Evolutionary conservation across 495 filamentous ascomycete species (phyloP).

Genomic region (Penicillium simplicissimum): DNA sequence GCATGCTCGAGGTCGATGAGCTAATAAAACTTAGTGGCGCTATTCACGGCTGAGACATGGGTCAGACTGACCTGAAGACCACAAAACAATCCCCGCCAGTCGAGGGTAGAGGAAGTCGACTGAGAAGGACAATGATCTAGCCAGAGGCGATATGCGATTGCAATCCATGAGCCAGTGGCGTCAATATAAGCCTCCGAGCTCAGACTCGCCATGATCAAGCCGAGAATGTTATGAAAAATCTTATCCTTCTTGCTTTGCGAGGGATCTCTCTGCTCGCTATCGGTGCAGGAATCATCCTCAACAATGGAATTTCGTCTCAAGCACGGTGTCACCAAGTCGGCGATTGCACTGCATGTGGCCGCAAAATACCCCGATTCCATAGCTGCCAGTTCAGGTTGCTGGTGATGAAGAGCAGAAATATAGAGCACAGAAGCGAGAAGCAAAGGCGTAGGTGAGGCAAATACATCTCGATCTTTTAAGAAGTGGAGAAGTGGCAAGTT

Average conservation of each 20-base stretch:
- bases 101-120: slow-evolving; percentile 20
- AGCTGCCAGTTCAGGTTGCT: slow-evolving; percentile 28
- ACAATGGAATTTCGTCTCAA: neutral
- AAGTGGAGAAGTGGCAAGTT: slow-evolving; percentile 44
- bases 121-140: slow-evolving; percentile 34
- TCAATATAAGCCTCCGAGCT: slow-evolving; percentile 41
- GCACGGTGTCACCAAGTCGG: slow-evolving; percentile 31
- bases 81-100: slow-evolving; percentile 41
- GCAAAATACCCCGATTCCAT: slow-evolving; percentile 36
- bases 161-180: slow-evolving; percentile 42
- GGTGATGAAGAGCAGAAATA: slow-evolving; percentile 39
- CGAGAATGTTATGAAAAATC: slow-evolving; percentile 40
- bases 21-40: slow-evolving; percentile 17
- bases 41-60: neutral
- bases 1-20: slow-evolving; percentile 48
- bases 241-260: slow-evolving; percentile 7
- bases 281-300: neutral
- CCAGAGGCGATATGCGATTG: slow-evolving; percentile 42
- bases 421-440: slow-evolving; percentile 43
- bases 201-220: slow-evolving; percentile 44
- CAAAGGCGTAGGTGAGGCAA: slow-evolving; percentile 37
- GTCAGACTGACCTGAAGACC: slow-evolving; percentile 35
- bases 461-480: slow-evolving; percentile 35
- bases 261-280: neutral
- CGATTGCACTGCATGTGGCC: slow-evolving; percentile 38